phyloP scores from a whole-genome alignment of 1,284 basidiomycete species.

The Dichomitus squalens region DNA sequence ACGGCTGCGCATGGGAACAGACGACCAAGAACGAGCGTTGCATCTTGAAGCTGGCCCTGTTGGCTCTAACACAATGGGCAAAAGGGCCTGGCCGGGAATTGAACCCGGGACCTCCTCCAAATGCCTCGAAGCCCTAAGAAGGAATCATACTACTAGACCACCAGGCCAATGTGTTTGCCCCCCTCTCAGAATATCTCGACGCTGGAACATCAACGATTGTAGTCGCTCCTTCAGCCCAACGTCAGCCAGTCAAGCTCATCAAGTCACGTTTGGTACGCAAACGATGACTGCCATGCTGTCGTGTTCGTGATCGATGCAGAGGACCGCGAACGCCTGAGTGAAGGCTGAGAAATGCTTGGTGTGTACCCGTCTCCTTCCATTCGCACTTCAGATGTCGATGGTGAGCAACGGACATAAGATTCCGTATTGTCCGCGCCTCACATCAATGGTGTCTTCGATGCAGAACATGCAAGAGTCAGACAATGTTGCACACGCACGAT shows the following conservation, averaged over 20 bases:
- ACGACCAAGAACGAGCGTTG: no score
- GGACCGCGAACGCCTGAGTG: conserved; percentile 82
- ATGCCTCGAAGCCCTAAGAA: conserved; percentile 13
- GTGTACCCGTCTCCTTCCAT: conserved; percentile 32
- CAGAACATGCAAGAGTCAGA: no score
- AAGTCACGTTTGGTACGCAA: no score
- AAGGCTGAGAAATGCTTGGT: conserved; percentile 97
- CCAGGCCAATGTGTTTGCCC: no score
- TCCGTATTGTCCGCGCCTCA: conserved; percentile 83
- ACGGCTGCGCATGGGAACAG: no score
- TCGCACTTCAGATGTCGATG: conserved; percentile 12
- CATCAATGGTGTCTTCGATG: conserved; percentile 86
- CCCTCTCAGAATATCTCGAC: no score
- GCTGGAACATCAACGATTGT: no score
- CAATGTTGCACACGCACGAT: no score
- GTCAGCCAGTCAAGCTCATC: no score
- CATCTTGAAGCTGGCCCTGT: no score
- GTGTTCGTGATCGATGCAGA: conserved; percentile 91
- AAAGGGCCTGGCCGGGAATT: conserved; percentile 80
- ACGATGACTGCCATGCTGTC: conserved; percentile 93
- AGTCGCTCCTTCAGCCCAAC: no score
- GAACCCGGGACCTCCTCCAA: conserved; percentile 86
- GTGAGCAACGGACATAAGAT: conserved; percentile 48
- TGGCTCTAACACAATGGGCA: no score
- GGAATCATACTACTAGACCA: conserved; percentile 5